Base-by-base conservation (phyloP, 345 rosid species). In the Odontarrhena argentea region DNA sequence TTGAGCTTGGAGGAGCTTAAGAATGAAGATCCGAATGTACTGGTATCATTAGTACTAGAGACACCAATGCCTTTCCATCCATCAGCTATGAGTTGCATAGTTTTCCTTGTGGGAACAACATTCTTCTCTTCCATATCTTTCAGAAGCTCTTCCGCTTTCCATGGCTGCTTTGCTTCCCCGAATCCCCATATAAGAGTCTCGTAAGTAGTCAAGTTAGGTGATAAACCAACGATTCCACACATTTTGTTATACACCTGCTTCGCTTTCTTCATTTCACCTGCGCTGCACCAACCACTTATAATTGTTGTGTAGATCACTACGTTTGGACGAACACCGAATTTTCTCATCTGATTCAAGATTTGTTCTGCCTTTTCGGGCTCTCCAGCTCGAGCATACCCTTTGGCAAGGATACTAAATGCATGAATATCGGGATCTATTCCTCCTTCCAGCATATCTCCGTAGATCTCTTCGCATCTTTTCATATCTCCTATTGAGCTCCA, bases 111-210 rank as follows among this genome's bases (percentile, higher is more conserved):
- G 1, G 92, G 88, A 57, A 38, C 42, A 57, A 93, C 75, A 5
- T 89, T 85, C 41, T 71, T 81, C 61, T 79, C 82, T 76, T 87
- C 81, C 92, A 91, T 91, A 10, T 61, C 48, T 70, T 79, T 79
- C 63, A 91, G 34, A 68, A 91, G 65, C 50, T 88, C 91, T 79
- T 87, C 96, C 4, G 88, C 96, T 80, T 82, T 82, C 91, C 89
- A 72, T 2, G 98, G 98, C 71, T 82, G 96, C 50, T 80, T 89
- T 9, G 86, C 88, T 77, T 92, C 96, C 55, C 91, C 92, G 42
- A 62, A 90, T 38, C 96, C 98, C 96, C 96, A 87, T 62, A 92
- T 85, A 43, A 92, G 73, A 45, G 98, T 92, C 80, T 92, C 96
- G 9, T 79, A 92, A 50, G 96, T 85, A 55, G 87, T 85, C 82